phyloP scores from a whole-genome alignment of 257 asterid genomes.

The Ballota nigra region DNA sequence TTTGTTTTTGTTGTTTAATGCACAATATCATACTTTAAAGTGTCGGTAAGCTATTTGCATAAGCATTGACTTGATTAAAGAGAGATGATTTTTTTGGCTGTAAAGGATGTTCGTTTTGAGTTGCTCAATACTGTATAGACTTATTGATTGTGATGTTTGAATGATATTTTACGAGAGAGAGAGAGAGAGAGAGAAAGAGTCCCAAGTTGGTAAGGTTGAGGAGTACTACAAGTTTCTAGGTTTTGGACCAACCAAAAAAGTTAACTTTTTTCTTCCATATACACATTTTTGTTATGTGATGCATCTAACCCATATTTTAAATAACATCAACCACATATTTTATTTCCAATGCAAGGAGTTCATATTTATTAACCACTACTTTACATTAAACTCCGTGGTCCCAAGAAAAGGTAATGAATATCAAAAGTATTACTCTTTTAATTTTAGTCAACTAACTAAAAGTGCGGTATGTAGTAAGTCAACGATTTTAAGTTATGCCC shows the following conservation, averaged over 20 bases:
- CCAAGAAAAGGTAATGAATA: neutral
- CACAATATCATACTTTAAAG: neutral
- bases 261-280: neutral
- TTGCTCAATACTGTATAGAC: neutral
- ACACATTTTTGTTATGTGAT: constrained; percentile 17
- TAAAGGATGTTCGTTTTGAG: neutral
- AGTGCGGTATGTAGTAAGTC: neutral
- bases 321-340: neutral
- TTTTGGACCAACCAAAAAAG: constrained; percentile 2
- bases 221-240: constrained; percentile 8
- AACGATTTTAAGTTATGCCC: neutral
- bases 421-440: neutral
- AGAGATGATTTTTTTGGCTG: neutral
- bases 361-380: neutral
- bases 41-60: neutral
- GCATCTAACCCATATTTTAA: neutral
- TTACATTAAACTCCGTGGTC: neutral
- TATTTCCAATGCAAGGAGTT: neutral
- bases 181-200: neutral
- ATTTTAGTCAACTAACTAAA: neutral
- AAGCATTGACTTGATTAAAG: constrained; percentile 2
- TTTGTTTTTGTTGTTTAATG: constrained; percentile 15
- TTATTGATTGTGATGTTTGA: neutral
- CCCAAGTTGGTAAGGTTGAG: constrained; percentile 10
- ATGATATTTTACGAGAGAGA: neutral